These are phyloP conservation scores for Chondrus crispus DNA, from an alignment of 23 red algal species.

Conservation along the genomic window DNA sequence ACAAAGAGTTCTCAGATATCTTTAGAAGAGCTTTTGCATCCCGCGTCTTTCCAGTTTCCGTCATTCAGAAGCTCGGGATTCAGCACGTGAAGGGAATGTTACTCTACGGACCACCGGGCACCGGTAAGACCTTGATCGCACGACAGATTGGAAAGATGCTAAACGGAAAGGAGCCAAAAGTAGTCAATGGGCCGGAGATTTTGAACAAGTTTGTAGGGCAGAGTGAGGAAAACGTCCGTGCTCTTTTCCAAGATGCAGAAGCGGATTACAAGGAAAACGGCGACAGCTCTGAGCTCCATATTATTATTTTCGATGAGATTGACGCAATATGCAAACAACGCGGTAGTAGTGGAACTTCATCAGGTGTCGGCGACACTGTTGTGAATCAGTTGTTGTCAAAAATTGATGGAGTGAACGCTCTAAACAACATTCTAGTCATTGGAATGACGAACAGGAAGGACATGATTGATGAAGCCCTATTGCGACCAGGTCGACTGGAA, in stretches of 20 bases:
- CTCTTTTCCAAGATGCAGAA: constrained; percentile 96
- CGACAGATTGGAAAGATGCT: constrained; percentile 99
- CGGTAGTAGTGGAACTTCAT: constrained; percentile 56
- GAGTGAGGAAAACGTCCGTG: constrained; percentile 96
- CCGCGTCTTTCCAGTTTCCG: constrained; percentile 88
- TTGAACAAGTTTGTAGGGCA: constrained; percentile 97
- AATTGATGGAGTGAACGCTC: constrained; percentile 95
- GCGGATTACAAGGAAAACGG: constrained; percentile 71
- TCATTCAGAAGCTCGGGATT: constrained; percentile 95
- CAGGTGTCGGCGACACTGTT: constrained; percentile 92
- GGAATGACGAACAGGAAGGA: constrained; percentile 99
- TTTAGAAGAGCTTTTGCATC: constrained; percentile 98
- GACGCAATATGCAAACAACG: constrained; percentile 99
- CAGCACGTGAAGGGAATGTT: constrained; percentile 97
- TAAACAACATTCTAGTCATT: constrained; percentile 98
- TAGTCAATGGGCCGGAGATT: constrained; percentile 98
- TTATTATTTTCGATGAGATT: constrained; percentile 99
- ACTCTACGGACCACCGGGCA: constrained; percentile 94
- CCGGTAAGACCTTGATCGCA: constrained; percentile 98
- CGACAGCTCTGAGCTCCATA: constrained; percentile 90
- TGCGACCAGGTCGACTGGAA: constrained; percentile 94
- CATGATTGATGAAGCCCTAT: constrained; percentile 98
- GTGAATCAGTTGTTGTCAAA: constrained; percentile 98
- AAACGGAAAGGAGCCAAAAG: constrained; percentile 96
- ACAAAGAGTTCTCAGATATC: constrained; percentile 97